A percentile compares a stretch with the other conserved stretches of the same genome.
These are phyloP conservation scores for Starmerella lactis-condensi DNA, from an alignment of 805 yeast species.

Conservation along the genomic window DNA sequence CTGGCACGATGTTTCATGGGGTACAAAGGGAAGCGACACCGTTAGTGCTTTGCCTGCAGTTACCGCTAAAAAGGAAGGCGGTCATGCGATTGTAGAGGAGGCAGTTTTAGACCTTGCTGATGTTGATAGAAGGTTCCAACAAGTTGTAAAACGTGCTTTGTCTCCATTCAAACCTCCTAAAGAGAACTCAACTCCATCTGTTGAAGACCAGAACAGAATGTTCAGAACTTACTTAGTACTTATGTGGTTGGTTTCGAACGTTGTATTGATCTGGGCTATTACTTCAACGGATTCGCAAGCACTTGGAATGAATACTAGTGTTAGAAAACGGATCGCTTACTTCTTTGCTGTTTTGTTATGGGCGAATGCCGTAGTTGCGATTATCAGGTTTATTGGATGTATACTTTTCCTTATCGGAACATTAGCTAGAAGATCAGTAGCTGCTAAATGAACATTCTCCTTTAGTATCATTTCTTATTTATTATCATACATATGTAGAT, in stretches of 20 bases:
- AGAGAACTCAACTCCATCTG: constrained; percentile 12
- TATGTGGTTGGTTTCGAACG: constrained; percentile 26
- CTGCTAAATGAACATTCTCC: neutral
- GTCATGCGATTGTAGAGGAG: constrained; percentile 33
- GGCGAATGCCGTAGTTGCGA: constrained; percentile 44
- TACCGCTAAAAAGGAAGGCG: constrained; percentile 34
- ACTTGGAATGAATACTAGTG: constrained; percentile 24
- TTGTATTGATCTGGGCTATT: constrained; percentile 23
- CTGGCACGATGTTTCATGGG: constrained; percentile 58
- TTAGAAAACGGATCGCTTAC: constrained; percentile 23
- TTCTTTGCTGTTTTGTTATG: constrained; percentile 35
- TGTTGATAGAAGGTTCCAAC: constrained; percentile 33
- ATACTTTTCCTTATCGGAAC: constrained; percentile 26
- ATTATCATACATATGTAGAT: neutral
- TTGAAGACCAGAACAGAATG: constrained; percentile 25
- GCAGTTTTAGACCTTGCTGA: constrained; percentile 32
- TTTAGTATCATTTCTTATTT: neutral
- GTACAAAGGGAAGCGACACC: constrained; percentile 46
- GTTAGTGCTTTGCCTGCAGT: constrained; percentile 38
- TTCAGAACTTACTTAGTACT: constrained; percentile 27
- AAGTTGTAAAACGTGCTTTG: constrained; percentile 34
- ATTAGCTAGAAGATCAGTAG: neutral
- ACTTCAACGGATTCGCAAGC: constrained; percentile 23
- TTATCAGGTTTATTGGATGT: constrained; percentile 39
- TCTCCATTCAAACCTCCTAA: constrained; percentile 30